A percentile compares a stretch with the other conserved stretches of the same genome.
Evolutionary conservation across 441 rosid species (phyloP).

Genomic region (Metrosideros polymorpha): DNA sequence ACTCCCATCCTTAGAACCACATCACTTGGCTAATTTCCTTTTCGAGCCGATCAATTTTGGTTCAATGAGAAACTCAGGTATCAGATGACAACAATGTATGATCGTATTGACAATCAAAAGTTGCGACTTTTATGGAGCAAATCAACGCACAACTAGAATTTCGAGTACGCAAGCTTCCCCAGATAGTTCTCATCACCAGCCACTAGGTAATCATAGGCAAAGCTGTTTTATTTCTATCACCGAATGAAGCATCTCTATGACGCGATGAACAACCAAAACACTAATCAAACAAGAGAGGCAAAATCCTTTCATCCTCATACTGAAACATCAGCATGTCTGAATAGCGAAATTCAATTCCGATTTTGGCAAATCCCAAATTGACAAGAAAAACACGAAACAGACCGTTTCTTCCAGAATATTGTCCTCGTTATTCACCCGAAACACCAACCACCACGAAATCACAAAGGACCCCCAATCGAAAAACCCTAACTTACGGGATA

Average conservation of each 20-base stretch:
- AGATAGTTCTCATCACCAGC: not conserved
- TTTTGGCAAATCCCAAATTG: not conserved
- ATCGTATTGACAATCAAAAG: not conserved
- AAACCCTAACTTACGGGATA: constrained; percentile 44
- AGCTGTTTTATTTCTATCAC: not conserved
- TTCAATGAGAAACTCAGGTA: not conserved
- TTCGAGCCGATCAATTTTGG: fast-evolving
- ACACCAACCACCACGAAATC: not conserved
- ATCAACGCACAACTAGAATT: not conserved
- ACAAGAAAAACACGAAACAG: not conserved
- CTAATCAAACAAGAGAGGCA: not conserved
- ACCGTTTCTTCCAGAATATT: not conserved
- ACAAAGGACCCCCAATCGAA: not conserved
- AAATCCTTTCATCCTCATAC: not conserved
- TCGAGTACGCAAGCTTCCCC: not conserved
- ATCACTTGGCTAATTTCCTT: not conserved
- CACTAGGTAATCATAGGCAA: not conserved
- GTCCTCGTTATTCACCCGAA: not conserved
- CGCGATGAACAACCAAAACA: fast-evolving
- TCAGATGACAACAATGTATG: not conserved
- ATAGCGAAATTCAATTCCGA: not conserved
- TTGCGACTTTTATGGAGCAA: not conserved
- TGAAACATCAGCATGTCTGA: not conserved
- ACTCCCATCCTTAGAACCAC: not conserved
- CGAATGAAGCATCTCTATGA: not conserved